These are phyloP conservation scores for Ceratocystiopsis minuta DNA, from an alignment of 2,329 filamentous ascomycete species.

Conservation along the genomic window DNA sequence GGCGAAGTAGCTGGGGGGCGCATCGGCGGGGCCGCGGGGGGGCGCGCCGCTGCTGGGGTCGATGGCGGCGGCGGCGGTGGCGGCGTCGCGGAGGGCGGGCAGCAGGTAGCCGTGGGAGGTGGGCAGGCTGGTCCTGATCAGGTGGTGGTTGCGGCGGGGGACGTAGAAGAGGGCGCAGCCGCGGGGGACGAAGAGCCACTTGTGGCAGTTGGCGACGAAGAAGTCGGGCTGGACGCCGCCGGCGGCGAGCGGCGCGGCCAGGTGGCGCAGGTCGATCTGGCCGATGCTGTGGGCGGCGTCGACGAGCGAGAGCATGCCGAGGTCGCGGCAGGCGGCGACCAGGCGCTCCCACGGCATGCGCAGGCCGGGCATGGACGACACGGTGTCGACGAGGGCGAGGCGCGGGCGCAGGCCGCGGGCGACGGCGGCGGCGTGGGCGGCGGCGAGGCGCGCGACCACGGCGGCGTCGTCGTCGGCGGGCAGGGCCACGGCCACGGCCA, in stretches of 20 bases:
- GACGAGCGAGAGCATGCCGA: conserved; percentile 44
- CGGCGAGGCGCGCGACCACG: conserved; percentile 33
- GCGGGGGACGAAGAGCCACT: conserved; percentile 58
- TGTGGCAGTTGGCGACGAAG: conserved; percentile 54
- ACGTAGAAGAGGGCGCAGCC: conserved; percentile 55
- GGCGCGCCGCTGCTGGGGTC: conserved; percentile 39
- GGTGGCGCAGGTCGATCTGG: conserved; percentile 42
- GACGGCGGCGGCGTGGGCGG: conserved; percentile 30
- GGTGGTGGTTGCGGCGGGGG: conserved; percentile 43
- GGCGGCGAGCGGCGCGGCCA: no score
- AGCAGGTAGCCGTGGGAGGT: conserved; percentile 48
- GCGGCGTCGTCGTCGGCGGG: conserved; percentile 44
- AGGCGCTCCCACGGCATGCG: conserved; percentile 51
- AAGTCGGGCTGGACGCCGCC: conserved; percentile 45
- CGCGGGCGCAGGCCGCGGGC: conserved; percentile 34
- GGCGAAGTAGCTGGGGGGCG: conserved; percentile 26
- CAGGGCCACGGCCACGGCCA: conserved; percentile 36
- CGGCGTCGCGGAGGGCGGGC: background rate
- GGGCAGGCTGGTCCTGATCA: conserved; percentile 48
- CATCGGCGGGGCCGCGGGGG: no score
- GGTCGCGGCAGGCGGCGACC: conserved; percentile 31
- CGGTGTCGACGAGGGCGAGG: conserved; percentile 51
- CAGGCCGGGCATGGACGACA: conserved; percentile 50
- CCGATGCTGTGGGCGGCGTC: conserved; percentile 58
- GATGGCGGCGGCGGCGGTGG: conserved; percentile 27